Percentiles rank a stretch among this genome's conserved stretches.
These are phyloP conservation scores for Linnemannia zychae DNA, from an alignment of 192 early-diverging fungal genomes.

Conservation along the genomic window DNA sequence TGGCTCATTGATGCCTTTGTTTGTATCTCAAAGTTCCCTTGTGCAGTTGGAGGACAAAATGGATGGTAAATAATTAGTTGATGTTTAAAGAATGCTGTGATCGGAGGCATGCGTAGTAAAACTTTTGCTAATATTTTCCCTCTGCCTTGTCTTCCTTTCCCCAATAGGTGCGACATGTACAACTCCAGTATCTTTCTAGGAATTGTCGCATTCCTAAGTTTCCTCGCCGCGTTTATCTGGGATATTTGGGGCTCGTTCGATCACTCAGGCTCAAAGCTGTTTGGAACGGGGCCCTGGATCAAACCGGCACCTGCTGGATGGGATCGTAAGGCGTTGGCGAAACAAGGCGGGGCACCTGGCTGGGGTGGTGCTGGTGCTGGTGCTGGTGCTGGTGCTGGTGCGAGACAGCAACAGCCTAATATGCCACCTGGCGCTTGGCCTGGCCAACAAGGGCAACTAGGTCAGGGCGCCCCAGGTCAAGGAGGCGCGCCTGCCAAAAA, in stretches of 20 bases:
- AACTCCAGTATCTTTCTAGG: slow-evolving; percentile 43
- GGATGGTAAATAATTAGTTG: slow-evolving; percentile 36
- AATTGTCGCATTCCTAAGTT: slow-evolving; percentile 30
- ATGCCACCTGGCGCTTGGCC: slow-evolving; percentile 15
- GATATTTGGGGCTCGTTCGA: slow-evolving; percentile 53
- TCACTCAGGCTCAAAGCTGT: slow-evolving; percentile 20
- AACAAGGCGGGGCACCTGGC: slow-evolving; percentile 8
- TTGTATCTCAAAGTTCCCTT: slow-evolving; percentile 53
- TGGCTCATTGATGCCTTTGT: slow-evolving; percentile 52
- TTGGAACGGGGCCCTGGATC: slow-evolving; percentile 20
- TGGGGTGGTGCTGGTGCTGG: not conserved
- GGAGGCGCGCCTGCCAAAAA: slow-evolving; percentile 16
- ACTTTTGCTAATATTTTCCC: not conserved
- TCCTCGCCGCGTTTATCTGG: slow-evolving; percentile 34
- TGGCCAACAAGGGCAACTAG: slow-evolving; percentile 15
- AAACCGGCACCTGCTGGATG: slow-evolving; percentile 43
- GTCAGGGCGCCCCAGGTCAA: not conserved
- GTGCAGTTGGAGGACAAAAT: slow-evolving; percentile 43
- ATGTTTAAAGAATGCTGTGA: no score
- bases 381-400: no score
- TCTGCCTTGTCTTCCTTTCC: not conserved
- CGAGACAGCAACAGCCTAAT: no score
- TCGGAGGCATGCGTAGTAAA: no score
- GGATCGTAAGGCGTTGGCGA: slow-evolving; percentile 6
- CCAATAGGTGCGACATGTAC: slow-evolving; percentile 53